phyloP scores from a whole-genome alignment of 495 filamentous ascomycete genomes.

The Hyaloscypha hepaticicola region DNA sequence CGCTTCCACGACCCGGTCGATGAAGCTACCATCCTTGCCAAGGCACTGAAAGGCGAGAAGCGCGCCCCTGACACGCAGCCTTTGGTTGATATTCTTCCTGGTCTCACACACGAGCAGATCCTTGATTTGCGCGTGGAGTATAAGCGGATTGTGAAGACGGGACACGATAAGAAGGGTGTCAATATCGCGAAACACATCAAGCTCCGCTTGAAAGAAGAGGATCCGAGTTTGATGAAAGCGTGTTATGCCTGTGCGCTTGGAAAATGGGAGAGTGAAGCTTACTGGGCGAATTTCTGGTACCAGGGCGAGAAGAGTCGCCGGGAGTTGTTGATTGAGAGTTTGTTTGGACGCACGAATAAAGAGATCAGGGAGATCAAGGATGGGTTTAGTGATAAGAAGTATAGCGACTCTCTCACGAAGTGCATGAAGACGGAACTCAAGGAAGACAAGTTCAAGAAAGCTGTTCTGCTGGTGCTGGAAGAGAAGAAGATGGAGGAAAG shows the following conservation, averaged over 20 bases:
- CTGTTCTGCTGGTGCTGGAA: constrained; percentile 81
- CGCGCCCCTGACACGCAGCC: constrained; percentile 63
- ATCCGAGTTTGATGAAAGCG: constrained; percentile 73
- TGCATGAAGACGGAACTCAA: constrained; percentile 92
- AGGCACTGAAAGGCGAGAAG: constrained; percentile 68
- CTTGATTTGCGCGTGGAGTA: constrained; percentile 82
- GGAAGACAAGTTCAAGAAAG: constrained; percentile 91
- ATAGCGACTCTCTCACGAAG: constrained; percentile 72
- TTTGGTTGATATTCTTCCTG: constrained; percentile 81
- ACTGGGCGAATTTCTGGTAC: constrained; percentile 99
- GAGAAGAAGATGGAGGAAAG: constrained; percentile 78
- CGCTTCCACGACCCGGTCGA: constrained; percentile 75
- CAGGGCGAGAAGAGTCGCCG: constrained; percentile 80
- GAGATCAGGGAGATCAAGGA: constrained; percentile 91
- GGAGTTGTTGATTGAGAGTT: constrained; percentile 85
- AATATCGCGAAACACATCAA: constrained; percentile 98
- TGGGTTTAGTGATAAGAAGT: constrained; percentile 90
- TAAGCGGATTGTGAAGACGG: constrained; percentile 79
- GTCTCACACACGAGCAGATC: constrained; percentile 80
- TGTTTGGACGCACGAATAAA: constrained; percentile 84
- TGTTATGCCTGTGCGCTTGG: constrained; percentile 89
- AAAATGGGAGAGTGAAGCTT: constrained; percentile 89
- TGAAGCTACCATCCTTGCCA: constrained; percentile 73
- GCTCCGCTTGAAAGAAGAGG: constrained; percentile 65
- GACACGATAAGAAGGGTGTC: constrained; percentile 70